Conservation (phyloP, 139 green algal species). For the Coccomyxa sp. region DNA sequence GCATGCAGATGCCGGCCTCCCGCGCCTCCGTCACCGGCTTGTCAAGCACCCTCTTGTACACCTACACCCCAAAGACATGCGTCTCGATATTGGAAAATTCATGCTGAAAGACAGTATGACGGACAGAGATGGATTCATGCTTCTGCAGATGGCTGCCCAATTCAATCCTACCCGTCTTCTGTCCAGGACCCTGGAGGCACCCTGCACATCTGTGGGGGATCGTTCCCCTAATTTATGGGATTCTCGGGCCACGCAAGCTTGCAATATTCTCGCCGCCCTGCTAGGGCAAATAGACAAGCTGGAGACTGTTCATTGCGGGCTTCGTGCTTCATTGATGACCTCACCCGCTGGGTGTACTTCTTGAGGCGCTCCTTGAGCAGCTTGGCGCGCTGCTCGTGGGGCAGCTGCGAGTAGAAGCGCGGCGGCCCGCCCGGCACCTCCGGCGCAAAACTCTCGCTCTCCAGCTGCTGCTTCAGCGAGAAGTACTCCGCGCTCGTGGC, state of each 20-base stretch:
- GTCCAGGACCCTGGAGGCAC: too few relatives aligned
- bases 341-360: constrained; percentile 90
- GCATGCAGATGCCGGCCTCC: constrained; percentile 85
- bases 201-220: too few relatives aligned
- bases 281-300: too few relatives aligned
- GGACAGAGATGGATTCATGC: background rate
- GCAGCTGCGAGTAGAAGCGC: constrained; percentile 45
- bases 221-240: too few relatives aligned
- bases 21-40: constrained; percentile 87
- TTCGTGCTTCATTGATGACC: background rate
- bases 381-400: constrained; percentile 55
- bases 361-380: constrained; percentile 91
- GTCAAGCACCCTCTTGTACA: constrained; percentile 95
- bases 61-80: constrained; percentile 29
- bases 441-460: constrained; percentile 48
- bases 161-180: too few relatives aligned
- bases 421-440: constrained; percentile 33
- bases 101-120: background rate
- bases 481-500: constrained; percentile 67
- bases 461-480: constrained; percentile 85
- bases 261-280: too few relatives aligned
- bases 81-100: too few relatives aligned
- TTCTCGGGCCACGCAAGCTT: too few relatives aligned
- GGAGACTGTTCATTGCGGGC: too few relatives aligned
- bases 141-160: too few relatives aligned